These are phyloP conservation scores for Phlegmacium glaucopus DNA, from an alignment of 768 basidiomycete genomes.

Conservation along the genomic window DNA sequence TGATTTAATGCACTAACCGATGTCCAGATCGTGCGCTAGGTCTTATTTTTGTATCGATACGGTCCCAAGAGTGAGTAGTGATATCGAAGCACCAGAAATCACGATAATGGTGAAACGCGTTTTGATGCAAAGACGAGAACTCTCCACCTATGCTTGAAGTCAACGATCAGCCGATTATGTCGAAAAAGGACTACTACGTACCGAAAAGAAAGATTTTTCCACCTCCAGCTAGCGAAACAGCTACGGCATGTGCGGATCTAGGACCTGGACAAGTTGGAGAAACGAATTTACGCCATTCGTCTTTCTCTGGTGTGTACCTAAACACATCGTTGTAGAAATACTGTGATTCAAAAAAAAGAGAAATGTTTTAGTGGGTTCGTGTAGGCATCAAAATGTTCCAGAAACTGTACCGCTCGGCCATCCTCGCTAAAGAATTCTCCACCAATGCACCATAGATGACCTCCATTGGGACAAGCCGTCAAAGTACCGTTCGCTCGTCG, in stretches of 20 bases:
- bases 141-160: conserved; percentile 59
- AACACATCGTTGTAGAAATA: conserved; percentile 89
- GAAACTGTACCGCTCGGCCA: conserved; percentile 73
- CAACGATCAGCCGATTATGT: not conserved
- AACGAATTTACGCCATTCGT: conserved; percentile 88
- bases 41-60: conserved; percentile 80
- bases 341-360: conserved; percentile 36
- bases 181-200: conserved; percentile 17
- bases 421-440: conserved; percentile 90
- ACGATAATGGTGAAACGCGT: conserved; percentile 82
- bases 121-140: conserved; percentile 81
- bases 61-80: conserved; percentile 75
- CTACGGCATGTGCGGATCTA: conserved; percentile 82
- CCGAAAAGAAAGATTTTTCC: conserved; percentile 86
- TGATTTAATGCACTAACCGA: conserved; percentile 40
- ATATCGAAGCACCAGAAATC: conserved; percentile 91
- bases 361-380: too few relatives aligned
- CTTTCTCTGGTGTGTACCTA: conserved; percentile 84
- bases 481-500: conserved; percentile 82
- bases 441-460: conserved; percentile 80
- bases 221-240: conserved; percentile 69
- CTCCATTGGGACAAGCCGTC: conserved; percentile 75
- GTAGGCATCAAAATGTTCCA: conserved; percentile 11
- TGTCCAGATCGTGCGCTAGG: conserved; percentile 84
- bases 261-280: conserved; percentile 86